Conservation (phyloP, 805 yeast genomes). For the Alloascoidea hylecoeti region DNA sequence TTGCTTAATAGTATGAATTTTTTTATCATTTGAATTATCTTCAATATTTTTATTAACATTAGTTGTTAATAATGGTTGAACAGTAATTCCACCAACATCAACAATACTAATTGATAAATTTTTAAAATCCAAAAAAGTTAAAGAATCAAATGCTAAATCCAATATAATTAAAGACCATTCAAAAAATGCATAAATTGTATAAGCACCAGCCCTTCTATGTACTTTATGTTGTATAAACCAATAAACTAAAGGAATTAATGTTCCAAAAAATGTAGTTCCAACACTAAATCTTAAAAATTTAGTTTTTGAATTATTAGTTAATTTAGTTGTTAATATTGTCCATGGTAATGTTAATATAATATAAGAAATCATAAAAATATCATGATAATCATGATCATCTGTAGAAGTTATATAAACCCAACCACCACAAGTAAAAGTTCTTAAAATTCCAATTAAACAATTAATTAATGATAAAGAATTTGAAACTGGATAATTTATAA, state of each 20-base stretch:
- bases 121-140: constrained; percentile 58
- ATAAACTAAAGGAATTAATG: constrained; percentile 70
- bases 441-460: constrained; percentile 48
- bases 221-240: constrained; percentile 91
- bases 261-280: constrained; percentile 50
- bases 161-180: constrained; percentile 85
- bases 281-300: constrained; percentile 39
- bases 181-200: constrained; percentile 84
- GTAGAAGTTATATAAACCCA: constrained; percentile 97
- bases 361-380: constrained; percentile 87
- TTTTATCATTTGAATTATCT: background rate
- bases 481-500: constrained; percentile 17
- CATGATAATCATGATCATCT: constrained; percentile 94
- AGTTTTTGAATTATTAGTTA: constrained; percentile 26
- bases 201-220: constrained; percentile 81
- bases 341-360: constrained; percentile 86
- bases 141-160: constrained; percentile 77
- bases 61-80: background rate
- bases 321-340: constrained; percentile 49
- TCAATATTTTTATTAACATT: background rate
- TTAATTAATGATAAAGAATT: constrained; percentile 21
- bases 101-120: constrained; percentile 33
- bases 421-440: constrained; percentile 95
- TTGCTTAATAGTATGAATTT: background rate
- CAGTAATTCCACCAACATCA: constrained; percentile 10